A percentile compares a stretch with the other conserved stretches of the same genome.
These are phyloP conservation scores for Fusarium duplospermum DNA, from an alignment of 2,329 filamentous ascomycete genomes.

Conservation along the genomic window DNA sequence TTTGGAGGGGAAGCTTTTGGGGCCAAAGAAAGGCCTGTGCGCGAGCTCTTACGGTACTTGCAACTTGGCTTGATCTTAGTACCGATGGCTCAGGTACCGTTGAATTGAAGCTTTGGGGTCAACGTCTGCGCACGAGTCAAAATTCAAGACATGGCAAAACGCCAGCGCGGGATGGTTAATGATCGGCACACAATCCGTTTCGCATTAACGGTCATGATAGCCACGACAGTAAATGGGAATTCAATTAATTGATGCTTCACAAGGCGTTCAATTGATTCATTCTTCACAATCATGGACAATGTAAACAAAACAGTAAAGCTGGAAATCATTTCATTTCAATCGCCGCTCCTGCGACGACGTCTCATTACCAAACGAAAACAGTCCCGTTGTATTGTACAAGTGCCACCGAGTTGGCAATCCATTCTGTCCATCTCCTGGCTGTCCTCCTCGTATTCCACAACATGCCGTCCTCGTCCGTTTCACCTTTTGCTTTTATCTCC, in stretches of 20 bases:
- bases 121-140: conserved; percentile 11
- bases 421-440: conserved; percentile 33
- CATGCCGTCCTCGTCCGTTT: conserved; percentile 21
- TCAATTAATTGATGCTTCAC: not conserved
- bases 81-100: not conserved
- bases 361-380: conserved; percentile 47
- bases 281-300: not conserved
- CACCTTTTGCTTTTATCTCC: conserved; percentile 32
- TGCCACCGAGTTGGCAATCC: conserved; percentile 38
- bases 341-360: conserved; percentile 39
- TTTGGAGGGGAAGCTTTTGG: not conserved
- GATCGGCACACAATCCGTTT: not conserved
- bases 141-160: not conserved
- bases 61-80: not conserved
- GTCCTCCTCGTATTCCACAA: conserved; percentile 34
- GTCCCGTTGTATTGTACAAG: conserved; percentile 46
- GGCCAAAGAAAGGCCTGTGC: conserved; percentile 1
- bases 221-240: not conserved
- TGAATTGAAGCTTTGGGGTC: conserved; percentile 25
- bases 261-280: not conserved
- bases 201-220: not conserved
- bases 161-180: conserved; percentile 3
- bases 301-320: conserved; percentile 15
- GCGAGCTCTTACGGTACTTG: not conserved
- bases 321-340: conserved; percentile 43